Evolutionary conservation across 2,329 filamentous ascomycete species (phyloP).

Genomic region (Seiridium unicorne): DNA sequence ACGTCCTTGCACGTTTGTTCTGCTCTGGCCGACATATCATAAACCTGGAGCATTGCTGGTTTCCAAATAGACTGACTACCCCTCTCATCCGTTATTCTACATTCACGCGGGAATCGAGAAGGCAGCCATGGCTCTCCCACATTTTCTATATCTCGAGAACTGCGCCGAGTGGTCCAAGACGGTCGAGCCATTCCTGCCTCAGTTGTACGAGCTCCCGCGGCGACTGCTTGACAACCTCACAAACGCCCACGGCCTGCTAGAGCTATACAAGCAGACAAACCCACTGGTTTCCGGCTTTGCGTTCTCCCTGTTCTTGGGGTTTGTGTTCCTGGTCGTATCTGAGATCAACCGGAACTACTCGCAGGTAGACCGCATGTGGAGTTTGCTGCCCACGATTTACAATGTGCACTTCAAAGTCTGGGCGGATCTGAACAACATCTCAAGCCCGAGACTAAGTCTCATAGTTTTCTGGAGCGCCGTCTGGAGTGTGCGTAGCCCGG

Average conservation of each 20-base stretch:
- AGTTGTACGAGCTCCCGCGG: constrained; percentile 68
- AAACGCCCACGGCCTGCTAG: constrained; percentile 60
- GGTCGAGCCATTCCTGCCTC: constrained; percentile 70
- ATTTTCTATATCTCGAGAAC: constrained; percentile 68
- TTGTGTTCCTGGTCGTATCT: constrained; percentile 70
- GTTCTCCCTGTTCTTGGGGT: constrained; percentile 68
- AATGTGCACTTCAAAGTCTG: constrained; percentile 82
- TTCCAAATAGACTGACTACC: not conserved
- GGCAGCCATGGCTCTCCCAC: constrained; percentile 64
- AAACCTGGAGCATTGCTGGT: not conserved
- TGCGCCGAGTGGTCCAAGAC: constrained; percentile 75
- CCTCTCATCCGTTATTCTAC: not conserved
- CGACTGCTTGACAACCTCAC: constrained; percentile 59
- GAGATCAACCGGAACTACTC: constrained; percentile 93
- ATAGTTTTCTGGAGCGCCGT: constrained; percentile 67
- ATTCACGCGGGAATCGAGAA: too few relatives aligned
- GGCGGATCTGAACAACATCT: constrained; percentile 71
- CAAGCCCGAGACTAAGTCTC: constrained; percentile 69
- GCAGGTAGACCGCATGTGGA: constrained; percentile 94
- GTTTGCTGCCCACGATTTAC: constrained; percentile 82
- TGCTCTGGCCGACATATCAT: not conserved
- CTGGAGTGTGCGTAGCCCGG: constrained; percentile 68
- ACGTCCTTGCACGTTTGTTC: not conserved
- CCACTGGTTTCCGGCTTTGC: constrained; percentile 76
- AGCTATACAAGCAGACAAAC: constrained; percentile 81